Conservation (phyloP, 495 filamentous ascomycete species). For the Cenococcum geophilum region DNA sequence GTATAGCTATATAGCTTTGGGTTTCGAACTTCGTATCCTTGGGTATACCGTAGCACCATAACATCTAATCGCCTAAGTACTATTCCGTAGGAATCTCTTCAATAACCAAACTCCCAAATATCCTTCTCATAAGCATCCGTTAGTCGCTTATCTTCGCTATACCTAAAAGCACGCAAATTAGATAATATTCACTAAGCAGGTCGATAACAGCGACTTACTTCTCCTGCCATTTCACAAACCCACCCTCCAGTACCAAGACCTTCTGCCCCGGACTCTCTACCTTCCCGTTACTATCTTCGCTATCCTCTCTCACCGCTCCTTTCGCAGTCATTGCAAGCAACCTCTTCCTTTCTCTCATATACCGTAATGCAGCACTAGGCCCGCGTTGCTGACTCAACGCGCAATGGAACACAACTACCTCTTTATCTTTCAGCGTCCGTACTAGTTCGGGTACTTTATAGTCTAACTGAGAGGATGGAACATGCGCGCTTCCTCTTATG, state of each 20-base stretch:
- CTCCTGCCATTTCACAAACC: slow-evolving; percentile 91
- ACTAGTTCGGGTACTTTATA: slow-evolving; percentile 73
- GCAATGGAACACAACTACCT: slow-evolving; percentile 91
- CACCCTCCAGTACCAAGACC: slow-evolving; percentile 75
- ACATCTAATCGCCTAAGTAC: too few relatives aligned
- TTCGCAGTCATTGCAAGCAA: slow-evolving; percentile 39
- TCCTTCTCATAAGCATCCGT: slow-evolving; percentile 83
- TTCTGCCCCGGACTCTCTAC: slow-evolving; percentile 51
- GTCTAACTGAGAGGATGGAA: slow-evolving; percentile 67
- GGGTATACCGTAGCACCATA: background rate
- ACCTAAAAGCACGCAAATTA: slow-evolving; percentile 33
- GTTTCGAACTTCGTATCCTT: background rate
- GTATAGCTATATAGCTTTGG: too few relatives aligned
- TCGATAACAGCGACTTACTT: slow-evolving; percentile 42
- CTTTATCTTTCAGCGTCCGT: slow-evolving; percentile 66
- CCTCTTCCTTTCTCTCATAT: slow-evolving; percentile 58
- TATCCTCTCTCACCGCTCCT: slow-evolving; percentile 33
- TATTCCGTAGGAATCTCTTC: background rate
- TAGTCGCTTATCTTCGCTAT: slow-evolving; percentile 66
- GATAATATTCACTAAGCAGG: slow-evolving; percentile 30
- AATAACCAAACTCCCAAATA: slow-evolving; percentile 67
- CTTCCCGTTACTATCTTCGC: slow-evolving; percentile 13
- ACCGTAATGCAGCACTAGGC: slow-evolving; percentile 61
- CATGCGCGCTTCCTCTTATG: slow-evolving; percentile 65
- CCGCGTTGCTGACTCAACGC: slow-evolving; percentile 86